Conservation (phyloP, 2,329 filamentous ascomycete species). For the Ophiostoma ips region DNA sequence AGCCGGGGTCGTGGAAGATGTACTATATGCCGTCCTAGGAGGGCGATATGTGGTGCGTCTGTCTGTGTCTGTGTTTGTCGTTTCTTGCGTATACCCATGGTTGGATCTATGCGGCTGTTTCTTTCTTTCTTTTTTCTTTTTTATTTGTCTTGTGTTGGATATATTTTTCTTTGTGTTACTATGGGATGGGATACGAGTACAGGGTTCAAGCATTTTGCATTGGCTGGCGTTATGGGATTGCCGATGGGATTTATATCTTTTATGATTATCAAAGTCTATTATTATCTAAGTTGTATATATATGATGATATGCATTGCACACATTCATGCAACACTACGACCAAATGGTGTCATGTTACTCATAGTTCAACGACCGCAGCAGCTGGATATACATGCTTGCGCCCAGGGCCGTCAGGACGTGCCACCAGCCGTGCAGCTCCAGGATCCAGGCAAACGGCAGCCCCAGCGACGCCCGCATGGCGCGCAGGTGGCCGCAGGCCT, state of each 20-base stretch:
- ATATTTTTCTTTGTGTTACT: neutral
- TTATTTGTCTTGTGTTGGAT: neutral
- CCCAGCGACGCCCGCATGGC: constrained; percentile 30
- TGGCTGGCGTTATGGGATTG: no score
- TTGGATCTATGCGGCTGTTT: neutral
- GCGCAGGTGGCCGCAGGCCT: constrained; percentile 34
- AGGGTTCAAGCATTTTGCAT: no score
- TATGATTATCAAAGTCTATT: neutral
- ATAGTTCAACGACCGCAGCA: constrained; percentile 5
- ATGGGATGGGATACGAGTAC: no score
- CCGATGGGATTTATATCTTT: neutral
- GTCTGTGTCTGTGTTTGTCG: neutral
- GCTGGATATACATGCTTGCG: constrained; percentile 19
- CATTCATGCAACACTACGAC: neutral
- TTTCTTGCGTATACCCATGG: neutral
- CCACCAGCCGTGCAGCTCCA: constrained; percentile 53
- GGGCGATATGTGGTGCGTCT: neutral
- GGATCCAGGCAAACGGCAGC: constrained; percentile 38
- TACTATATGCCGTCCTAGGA: neutral
- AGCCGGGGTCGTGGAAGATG: constrained; percentile 9
- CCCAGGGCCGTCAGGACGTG: constrained; percentile 45
- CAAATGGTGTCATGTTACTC: neutral
- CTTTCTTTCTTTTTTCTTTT: neutral
- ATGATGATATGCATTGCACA: no score
- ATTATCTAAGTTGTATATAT: neutral